Evolutionary conservation across 2,329 filamentous ascomycete genomes (phyloP).

Genomic region (Fusarium sp.): DNA sequence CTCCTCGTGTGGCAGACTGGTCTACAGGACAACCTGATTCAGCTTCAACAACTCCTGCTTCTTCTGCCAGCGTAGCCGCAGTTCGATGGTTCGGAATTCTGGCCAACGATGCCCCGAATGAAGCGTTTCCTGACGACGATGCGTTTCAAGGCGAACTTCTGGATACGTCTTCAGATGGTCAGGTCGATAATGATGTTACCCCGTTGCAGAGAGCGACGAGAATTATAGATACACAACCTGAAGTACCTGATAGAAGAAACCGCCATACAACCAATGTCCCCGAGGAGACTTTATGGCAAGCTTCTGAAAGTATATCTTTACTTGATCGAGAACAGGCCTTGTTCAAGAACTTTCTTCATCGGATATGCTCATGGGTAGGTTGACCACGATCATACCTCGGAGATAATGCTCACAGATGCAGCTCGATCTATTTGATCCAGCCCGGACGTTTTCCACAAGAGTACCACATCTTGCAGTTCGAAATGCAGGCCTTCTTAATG

Average conservation of each 20-base stretch:
- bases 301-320: conserved; percentile 35
- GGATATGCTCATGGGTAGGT: conserved; percentile 45
- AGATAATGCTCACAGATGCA: background rate
- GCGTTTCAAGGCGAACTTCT: conserved; percentile 15
- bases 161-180: conserved; percentile 3
- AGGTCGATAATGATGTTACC: conserved; percentile 20
- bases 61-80: conserved; percentile 42
- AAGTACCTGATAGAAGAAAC: background rate
- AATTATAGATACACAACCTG: conserved; percentile 38
- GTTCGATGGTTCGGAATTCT: conserved; percentile 46
- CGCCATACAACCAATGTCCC: background rate
- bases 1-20: conserved; percentile 11
- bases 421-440: conserved; percentile 45
- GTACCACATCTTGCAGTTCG: conserved; percentile 42
- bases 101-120: conserved; percentile 31
- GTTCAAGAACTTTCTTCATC: conserved; percentile 44
- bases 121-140: conserved; percentile 7
- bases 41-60: conserved; percentile 38
- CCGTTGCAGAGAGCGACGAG: conserved; percentile 36
- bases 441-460: conserved; percentile 36
- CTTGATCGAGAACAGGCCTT: conserved; percentile 40
- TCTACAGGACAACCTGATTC: conserved; percentile 30
- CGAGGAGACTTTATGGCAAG: conserved; percentile 44
- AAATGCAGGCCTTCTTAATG: conserved; percentile 68
- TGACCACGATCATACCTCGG: fast-evolving